Conservation (phyloP, 306 rosid genomes). For the Cicer cuneatum region DNA sequence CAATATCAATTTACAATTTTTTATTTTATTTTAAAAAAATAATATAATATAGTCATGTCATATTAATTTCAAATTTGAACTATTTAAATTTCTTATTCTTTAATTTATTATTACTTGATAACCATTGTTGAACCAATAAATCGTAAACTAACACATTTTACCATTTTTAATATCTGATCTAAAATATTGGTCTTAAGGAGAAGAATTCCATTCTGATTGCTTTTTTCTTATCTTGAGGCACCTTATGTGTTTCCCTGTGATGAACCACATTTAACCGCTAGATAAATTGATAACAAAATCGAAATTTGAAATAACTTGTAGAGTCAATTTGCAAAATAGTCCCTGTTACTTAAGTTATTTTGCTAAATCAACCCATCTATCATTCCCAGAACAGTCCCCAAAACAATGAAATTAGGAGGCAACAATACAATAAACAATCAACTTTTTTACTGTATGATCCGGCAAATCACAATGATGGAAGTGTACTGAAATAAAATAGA, state of each 20-base stretch:
- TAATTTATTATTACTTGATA: not conserved
- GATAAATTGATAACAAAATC: not conserved
- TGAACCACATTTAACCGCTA: not conserved
- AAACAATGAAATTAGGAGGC: conserved; percentile 17
- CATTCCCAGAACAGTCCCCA: conserved; percentile 25
- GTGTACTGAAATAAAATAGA: not conserved
- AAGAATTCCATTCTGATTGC: conserved; percentile 13
- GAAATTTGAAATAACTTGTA: not conserved
- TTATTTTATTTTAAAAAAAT: not conserved
- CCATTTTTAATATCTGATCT: not conserved
- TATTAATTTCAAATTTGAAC: not conserved
- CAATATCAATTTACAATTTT: not conserved
- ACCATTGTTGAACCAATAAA: not conserved
- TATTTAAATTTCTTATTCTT: not conserved
- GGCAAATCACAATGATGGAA: conserved; percentile 20
- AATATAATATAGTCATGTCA: not conserved
- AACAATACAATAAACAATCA: conserved; percentile 38
- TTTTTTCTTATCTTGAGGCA: not conserved
- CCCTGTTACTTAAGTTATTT: not conserved
- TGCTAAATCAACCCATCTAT: not conserved
- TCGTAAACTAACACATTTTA: not conserved
- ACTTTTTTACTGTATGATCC: conserved; percentile 31
- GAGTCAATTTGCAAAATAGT: not conserved
- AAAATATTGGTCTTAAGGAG: not conserved
- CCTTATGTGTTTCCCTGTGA: not conserved